A percentile compares a stretch with the other conserved stretches of the same genome.
Conservation (phyloP, 192 early-diverging fungal species). For the Phycomyces nitens region DNA sequence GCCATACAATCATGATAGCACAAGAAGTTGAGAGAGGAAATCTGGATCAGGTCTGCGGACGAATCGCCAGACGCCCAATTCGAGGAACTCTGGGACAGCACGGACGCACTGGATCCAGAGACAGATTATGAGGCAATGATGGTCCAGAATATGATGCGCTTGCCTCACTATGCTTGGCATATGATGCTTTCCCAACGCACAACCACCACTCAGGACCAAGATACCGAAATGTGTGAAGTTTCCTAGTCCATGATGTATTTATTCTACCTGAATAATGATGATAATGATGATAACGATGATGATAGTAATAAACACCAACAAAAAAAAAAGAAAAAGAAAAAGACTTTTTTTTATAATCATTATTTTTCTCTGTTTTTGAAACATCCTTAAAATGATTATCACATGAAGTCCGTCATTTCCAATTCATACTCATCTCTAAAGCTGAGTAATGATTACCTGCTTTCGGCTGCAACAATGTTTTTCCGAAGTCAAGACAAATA, state of each 20-base stretch:
- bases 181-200: slow-evolving; percentile 17
- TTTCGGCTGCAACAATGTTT: no score
- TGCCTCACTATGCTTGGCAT: slow-evolving; percentile 27
- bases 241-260: background rate
- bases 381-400: no score
- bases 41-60: slow-evolving; percentile 49
- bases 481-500: no score
- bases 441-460: no score
- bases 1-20: slow-evolving; percentile 30
- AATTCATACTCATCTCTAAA: no score
- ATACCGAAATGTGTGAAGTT: background rate
- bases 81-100: slow-evolving; percentile 43
- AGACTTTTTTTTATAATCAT: no score
- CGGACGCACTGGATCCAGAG: slow-evolving; percentile 41
- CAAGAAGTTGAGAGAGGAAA: slow-evolving; percentile 53
- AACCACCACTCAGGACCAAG: background rate
- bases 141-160: slow-evolving; percentile 21
- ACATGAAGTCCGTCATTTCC: no score
- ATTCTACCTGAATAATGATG: background rate
- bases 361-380: no score
- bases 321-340: background rate
- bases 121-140: slow-evolving; percentile 40
- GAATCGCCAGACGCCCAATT: slow-evolving; percentile 43
- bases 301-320: background rate
- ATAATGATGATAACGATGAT: background rate